phyloP scores from a whole-genome alignment of 306 rosid genomes.

The Dalbergia oliveri region DNA sequence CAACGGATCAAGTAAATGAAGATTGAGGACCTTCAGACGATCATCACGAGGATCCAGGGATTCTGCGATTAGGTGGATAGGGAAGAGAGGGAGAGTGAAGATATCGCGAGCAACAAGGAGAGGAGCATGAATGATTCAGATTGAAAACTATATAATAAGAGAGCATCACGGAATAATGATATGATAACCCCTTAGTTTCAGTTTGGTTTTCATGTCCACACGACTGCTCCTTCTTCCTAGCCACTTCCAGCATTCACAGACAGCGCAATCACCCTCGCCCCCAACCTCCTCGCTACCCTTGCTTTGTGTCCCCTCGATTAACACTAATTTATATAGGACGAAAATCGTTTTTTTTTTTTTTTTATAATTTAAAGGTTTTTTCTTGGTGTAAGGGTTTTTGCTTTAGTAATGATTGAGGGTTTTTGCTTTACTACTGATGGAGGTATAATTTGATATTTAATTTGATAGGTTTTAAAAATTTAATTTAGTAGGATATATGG shows the following conservation, averaged over 20 bases:
- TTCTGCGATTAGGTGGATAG: background rate
- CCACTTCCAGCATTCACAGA: constrained; percentile 37
- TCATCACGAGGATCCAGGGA: constrained; percentile 47
- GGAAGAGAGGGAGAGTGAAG: background rate
- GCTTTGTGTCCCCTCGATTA: background rate
- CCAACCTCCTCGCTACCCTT: constrained; percentile 22
- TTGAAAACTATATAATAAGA: constrained; percentile 46
- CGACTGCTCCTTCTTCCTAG: constrained; percentile 30
- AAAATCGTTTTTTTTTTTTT: no score
- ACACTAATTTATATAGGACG: background rate
- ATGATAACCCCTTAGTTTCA: constrained; percentile 35
- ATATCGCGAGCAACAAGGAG: constrained; percentile 38
- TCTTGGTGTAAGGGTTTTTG: no score
- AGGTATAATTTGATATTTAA: no score
- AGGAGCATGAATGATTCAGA: constrained; percentile 41
- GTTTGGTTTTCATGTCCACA: constrained; percentile 40
- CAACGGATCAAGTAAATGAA: background rate
- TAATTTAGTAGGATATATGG: no score
- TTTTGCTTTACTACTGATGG: no score
- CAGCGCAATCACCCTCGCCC: background rate
- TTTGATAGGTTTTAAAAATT: no score
- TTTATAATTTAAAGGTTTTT: no score
- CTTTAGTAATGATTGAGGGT: no score
- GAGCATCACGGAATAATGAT: constrained; percentile 37
- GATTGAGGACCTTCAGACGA: constrained; percentile 43